These are phyloP conservation scores for Ephemerocybe angulata DNA, from an alignment of 768 basidiomycete species.

Conservation along the genomic window DNA sequence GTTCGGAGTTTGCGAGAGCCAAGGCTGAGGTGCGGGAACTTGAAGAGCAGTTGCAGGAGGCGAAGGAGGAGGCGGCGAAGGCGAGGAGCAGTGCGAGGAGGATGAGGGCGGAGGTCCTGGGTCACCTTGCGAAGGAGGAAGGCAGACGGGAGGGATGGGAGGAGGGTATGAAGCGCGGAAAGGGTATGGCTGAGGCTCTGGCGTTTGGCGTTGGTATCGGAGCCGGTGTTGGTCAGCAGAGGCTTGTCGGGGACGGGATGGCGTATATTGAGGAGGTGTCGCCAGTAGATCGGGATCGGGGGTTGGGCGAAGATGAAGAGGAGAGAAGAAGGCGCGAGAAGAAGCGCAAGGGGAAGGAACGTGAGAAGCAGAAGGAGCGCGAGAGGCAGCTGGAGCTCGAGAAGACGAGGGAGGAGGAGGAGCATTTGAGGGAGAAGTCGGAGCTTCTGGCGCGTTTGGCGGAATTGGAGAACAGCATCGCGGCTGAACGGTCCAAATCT, in stretches of 20 bases:
- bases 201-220: neutral
- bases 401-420: neutral
- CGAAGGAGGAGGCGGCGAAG: neutral
- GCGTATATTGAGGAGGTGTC: neutral
- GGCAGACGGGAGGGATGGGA: slow-evolving; percentile 10
- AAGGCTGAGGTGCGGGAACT: neutral
- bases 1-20: neutral
- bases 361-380: neutral
- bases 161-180: slow-evolving; percentile 6
- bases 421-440: neutral
- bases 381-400: neutral
- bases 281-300: neutral
- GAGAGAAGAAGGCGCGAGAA: neutral
- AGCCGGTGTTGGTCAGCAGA: neutral
- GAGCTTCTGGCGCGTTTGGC: neutral
- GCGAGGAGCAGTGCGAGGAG: neutral
- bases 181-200: neutral
- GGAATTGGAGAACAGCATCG: neutral
- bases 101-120: slow-evolving; percentile 3
- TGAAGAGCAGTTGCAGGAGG: neutral
- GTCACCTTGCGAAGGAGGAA: slow-evolving; percentile 3
- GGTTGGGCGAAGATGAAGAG: neutral
- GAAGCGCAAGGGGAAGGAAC: neutral
- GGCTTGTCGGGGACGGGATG: neutral
- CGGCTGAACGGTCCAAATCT: neutral